These are phyloP conservation scores for Psilocybe cubensis DNA, from an alignment of 768 basidiomycete species.

Conservation along the genomic window DNA sequence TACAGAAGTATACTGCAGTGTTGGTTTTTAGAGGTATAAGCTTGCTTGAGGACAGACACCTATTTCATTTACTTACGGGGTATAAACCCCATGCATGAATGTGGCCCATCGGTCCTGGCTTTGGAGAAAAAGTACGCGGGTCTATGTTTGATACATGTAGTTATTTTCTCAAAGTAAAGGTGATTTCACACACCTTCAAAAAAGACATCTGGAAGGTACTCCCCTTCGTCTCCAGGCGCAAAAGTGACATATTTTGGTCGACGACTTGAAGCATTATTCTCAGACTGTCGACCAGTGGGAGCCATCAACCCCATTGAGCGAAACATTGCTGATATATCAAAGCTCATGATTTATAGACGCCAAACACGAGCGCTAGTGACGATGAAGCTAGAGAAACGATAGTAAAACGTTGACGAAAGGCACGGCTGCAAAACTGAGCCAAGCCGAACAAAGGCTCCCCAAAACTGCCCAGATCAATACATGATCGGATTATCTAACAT, in stretches of 20 bases:
- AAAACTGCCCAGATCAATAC: neutral
- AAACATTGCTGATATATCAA: neutral
- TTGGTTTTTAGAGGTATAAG: neutral
- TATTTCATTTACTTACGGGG: conserved; percentile 21
- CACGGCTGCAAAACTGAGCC: too few relatives aligned
- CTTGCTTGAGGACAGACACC: neutral
- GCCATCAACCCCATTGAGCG: neutral
- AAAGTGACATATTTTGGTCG: conserved; percentile 28
- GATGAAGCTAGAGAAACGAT: neutral
- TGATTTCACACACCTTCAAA: conserved; percentile 30
- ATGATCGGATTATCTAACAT: neutral
- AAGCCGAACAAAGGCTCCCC: too few relatives aligned
- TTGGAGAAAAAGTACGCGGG: conserved; percentile 21
- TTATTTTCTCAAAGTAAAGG: neutral
- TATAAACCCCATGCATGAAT: conserved; percentile 34
- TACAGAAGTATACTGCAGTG: neutral
- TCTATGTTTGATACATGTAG: conserved; percentile 13
- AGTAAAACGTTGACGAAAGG: neutral
- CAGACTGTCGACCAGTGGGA: neutral
- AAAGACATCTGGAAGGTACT: conserved; percentile 25
- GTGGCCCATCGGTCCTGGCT: conserved; percentile 29
- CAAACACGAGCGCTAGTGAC: neutral
- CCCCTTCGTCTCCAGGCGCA: conserved; percentile 25
- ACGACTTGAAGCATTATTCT: conserved; percentile 9
- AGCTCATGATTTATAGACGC: neutral